Base-by-base conservation (phyloP, 2,329 filamentous ascomycete species). In the Cladophialophora immunda region DNA sequence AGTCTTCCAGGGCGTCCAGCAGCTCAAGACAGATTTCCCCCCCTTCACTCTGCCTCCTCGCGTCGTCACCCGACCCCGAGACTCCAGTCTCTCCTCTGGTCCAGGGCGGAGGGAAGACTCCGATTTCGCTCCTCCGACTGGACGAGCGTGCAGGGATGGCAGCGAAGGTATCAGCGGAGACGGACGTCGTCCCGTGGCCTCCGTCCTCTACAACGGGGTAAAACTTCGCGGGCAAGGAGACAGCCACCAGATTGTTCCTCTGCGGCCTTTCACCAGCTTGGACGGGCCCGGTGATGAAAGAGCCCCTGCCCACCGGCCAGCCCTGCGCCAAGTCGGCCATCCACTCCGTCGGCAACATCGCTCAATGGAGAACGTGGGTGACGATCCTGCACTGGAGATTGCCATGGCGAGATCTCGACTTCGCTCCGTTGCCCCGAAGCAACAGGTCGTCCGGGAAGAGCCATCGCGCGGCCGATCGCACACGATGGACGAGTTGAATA, bases 401-500 rank as follows among this genome's bases (percentile, higher is more conserved):
- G 63, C 64, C 38, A 45, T 60, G 56, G 59, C 67, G 15, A 59
- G 66, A 65, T 67, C 71, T 64, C 64, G 69, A 19, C 62, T 72
- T 62, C 56, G 65, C 34, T 64, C 68, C 19, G 55, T 68, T 57
- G 58, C 60, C 17, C 34, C 60, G 13, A 69, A 60, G 57, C 61
- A 32, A 59, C 52, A 64, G 34, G 54, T 30, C 55, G 50, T 45
- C 19, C 58, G 25, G 52, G 47, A 47, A 25, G 63, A 41, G 22
- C 38, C 38, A 60, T 30, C 61, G 59, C 47, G 58, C 5, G 55
- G 50, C 34, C 66, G 69, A 25, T 53, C 64, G 27, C 47, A 66
- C 13, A 69, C 69, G 25, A 50, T 74, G 62, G 69, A 67, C 58
- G 71, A 74, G 56, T 60, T 74, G 41, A 68, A 69, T 25, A 61